Evolutionary conservation across 306 rosid species (phyloP).

Genomic region (Vigna nakashimae): DNA sequence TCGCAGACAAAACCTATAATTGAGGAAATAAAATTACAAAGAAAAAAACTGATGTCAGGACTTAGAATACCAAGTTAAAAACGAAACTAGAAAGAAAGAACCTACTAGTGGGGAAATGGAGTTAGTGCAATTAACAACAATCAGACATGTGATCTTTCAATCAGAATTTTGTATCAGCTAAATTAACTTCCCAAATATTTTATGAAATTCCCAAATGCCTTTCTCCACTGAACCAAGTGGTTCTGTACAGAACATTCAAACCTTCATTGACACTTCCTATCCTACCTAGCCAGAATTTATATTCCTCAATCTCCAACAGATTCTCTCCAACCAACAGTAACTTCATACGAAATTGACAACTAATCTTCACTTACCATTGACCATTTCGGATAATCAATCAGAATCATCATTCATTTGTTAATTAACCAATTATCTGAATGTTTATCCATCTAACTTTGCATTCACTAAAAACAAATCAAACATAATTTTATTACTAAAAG

Average conservation of each 20-base stretch:
- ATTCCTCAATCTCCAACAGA: constrained; percentile 32
- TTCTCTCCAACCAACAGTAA: constrained; percentile 36
- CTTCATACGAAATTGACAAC: constrained; percentile 13
- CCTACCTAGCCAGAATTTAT: constrained; percentile 19
- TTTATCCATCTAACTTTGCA: constrained; percentile 19
- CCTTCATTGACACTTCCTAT: constrained; percentile 20
- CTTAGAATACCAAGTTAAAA: constrained; percentile 35
- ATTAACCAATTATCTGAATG: constrained; percentile 14
- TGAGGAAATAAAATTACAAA: constrained; percentile 27
- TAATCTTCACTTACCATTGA: constrained; percentile 17
- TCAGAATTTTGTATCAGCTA: constrained; percentile 31
- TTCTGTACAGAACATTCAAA: constrained; percentile 1
- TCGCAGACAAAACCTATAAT: constrained; percentile 67
- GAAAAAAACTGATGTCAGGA: constrained; percentile 32
- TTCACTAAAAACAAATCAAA: background rate
- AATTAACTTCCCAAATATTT: constrained; percentile 12
- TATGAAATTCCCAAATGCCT: background rate
- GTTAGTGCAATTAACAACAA: constrained; percentile 19
- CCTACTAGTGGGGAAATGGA: constrained; percentile 10
- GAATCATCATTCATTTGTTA: constrained; percentile 14
- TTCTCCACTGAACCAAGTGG: constrained; percentile 31
- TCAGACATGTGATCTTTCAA: background rate
- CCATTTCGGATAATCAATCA: constrained; percentile 29
- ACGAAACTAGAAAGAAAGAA: constrained; percentile 21
- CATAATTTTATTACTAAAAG: constrained; percentile 10